Evolutionary conservation across 371 early-diverging fungal genomes (phyloP).

Genomic region (Apophysomyces trapeziformis): DNA sequence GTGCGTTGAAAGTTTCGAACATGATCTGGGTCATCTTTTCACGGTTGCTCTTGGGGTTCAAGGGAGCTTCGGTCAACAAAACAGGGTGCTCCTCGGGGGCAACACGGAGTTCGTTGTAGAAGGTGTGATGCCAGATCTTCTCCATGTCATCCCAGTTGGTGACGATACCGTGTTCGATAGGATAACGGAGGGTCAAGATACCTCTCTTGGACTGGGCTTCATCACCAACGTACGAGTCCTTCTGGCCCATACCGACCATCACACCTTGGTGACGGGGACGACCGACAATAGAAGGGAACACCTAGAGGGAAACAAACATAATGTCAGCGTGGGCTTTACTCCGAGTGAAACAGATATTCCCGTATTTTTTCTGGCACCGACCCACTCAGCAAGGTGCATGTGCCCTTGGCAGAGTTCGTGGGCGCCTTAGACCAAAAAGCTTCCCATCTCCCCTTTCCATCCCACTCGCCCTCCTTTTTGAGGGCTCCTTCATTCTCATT

Average conservation of each 20-base stretch:
- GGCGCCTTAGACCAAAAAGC: neutral
- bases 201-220: slow-evolving; percentile 99
- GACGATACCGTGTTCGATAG: slow-evolving; percentile 99
- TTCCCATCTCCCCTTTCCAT: slow-evolving; percentile 1
- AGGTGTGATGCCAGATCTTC: slow-evolving; percentile 99
- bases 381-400: neutral
- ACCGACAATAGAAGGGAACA: slow-evolving; percentile 99
- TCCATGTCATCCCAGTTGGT: slow-evolving; percentile 99
- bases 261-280: slow-evolving; percentile 99
- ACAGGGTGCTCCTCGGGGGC: slow-evolving; percentile 98
- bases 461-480: neutral
- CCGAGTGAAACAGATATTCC: slow-evolving; percentile 12
- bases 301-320: slow-evolving; percentile 49
- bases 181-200: slow-evolving; percentile 99
- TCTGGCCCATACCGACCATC: slow-evolving; percentile 99
- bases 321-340: neutral
- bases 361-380: slow-evolving; percentile 9
- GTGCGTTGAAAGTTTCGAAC: slow-evolving; percentile 99
- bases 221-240: slow-evolving; percentile 99
- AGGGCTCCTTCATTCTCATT: slow-evolving; percentile 2
- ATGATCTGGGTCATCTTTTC: slow-evolving; percentile 99
- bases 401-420: slow-evolving; percentile 8
- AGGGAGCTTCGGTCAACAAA: slow-evolving; percentile 98
- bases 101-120: slow-evolving; percentile 84
- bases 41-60: slow-evolving; percentile 99